phyloP scores from a whole-genome alignment of 179 eudicot genomes.

The Gypsophila paniculata region DNA sequence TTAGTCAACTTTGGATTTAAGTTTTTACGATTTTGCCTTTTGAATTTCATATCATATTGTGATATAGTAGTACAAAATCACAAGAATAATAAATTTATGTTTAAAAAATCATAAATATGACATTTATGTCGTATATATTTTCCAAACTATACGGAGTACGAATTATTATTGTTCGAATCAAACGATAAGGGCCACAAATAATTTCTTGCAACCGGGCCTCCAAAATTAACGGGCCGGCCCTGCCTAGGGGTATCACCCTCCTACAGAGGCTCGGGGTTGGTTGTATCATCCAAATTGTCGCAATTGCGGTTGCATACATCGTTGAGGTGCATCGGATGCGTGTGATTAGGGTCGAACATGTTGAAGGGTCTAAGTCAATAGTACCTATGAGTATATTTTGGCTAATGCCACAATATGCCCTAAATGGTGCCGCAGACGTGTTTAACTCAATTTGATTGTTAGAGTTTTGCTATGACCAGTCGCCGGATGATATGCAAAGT shows the following conservation, averaged over 20 bases:
- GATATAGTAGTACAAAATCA: too few relatives aligned
- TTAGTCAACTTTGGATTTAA: too few relatives aligned
- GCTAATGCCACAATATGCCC: conserved; percentile 63
- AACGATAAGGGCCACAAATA: too few relatives aligned
- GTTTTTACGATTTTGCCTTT: too few relatives aligned
- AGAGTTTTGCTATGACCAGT: conserved; percentile 80
- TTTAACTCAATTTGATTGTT: conserved; percentile 67
- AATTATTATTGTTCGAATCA: too few relatives aligned
- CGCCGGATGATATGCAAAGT: conserved; percentile 78
- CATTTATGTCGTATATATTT: too few relatives aligned
- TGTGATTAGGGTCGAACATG: conserved; percentile 35
- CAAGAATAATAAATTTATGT: too few relatives aligned
- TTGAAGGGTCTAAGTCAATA: conserved; percentile 27
- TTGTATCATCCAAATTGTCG: conserved; percentile 52
- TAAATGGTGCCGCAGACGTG: conserved; percentile 64
- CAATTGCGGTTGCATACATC: conserved; percentile 51
- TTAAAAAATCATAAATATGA: too few relatives aligned
- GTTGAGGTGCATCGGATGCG: conserved; percentile 59
- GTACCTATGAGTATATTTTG: conserved; percentile 67
- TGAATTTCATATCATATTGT: too few relatives aligned
- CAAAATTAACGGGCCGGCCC: too few relatives aligned
- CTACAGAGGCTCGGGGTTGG: conserved; percentile 70
- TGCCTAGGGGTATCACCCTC: conserved; percentile 70
- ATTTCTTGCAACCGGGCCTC: too few relatives aligned
- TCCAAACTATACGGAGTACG: too few relatives aligned